Base-by-base conservation (phyloP, 768 basidiomycete species). In the Amanita phalloides region DNA sequence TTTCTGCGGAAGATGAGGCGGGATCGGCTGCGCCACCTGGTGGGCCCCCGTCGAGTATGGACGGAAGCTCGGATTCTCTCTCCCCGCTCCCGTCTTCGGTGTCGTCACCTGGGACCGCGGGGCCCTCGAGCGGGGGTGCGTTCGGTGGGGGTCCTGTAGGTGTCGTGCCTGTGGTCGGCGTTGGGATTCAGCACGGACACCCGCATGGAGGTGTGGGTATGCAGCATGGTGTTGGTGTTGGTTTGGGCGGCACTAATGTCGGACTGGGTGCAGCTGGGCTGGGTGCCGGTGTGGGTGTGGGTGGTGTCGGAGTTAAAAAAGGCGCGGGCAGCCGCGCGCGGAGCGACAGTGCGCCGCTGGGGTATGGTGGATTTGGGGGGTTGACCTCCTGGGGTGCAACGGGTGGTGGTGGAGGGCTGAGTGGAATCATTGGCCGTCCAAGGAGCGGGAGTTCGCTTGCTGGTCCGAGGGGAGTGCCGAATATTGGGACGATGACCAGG, bases 271-370 rank as follows among this genome's bases (percentile, higher is more conserved):
- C 56, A 1, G 57, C 53, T 37, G 60, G 55, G 21, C 37, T 61
- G 14, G 60, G 48, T 20, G 49, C 64, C 54, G 55, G 54, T 10
- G 65, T 62, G 45, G 50, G 58, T 17, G 48, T 56, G 25, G 53
- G 28, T 7, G 45, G 45, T 21, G 23, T 47, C 30, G 23, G 36
- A 14, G 41, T 67, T 54, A 73, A 74, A 64, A 73, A 72, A 61
- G 10, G 23, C 21, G 28, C 26, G 30, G 60, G 70, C 45, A 70
- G 73, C 48, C 71, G 83, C n/a, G 82, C 82, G 30, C 66, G 83
- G 59, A 84, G 82, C 58, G 83, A 86, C 59, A 79, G 77, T 30
- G 79, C 84, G 14, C 84, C 84, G 36, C 64, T 86, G 32, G 82
- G 82, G 39, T 81, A 81, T 59, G 74, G 33, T 13, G 33, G 64